Base-by-base conservation (phyloP, 2,329 filamentous ascomycete species). In the Penicillium concentricum region DNA sequence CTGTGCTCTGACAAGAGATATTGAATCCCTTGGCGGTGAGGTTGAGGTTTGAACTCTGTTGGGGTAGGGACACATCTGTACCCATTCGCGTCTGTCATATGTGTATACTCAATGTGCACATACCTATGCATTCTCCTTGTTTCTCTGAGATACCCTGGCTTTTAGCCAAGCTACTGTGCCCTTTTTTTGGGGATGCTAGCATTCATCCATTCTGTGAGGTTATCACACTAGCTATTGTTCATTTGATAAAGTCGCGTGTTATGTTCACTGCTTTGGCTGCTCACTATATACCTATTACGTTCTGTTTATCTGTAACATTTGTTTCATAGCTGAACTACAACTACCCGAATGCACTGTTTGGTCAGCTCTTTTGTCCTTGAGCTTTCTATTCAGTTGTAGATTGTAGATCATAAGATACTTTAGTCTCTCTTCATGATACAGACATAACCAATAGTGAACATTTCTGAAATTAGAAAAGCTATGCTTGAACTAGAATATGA, bases 1-100 rank as follows among this genome's bases (percentile, higher is more conserved):
- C 26, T 77, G 75, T 61, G 69, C 74, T 9, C 56, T 73, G 48
- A 68, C 67, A 18, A 72, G 69, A 60, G 67, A 74, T 22, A 67
- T 74, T 18, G 73, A 74, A 54, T 65, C 67, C 4, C 61, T 73
- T 35, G 71, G 68, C 15, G 63, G 16, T 43, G 63, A 66, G 20
- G 50, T 28, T 10, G 61, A 61, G 26, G 30, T 49, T 37, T 67
- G 49, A 64, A n/a, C 13, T 46, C 13, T 20, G n/a, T 20, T 22
- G 34, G 28, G 32, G 20, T 9, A 42, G 34, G 26, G 28, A 20
- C 16, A 26, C 20, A 26, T 52, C 42, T 34, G 39, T 20, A 22
- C 20, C 34, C 48, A 32, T 41, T 41, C 28, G 34, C n/a, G 20
- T 42, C 50, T 52, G 20, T 30, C 26, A 18, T 34, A 37, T 54